A percentile compares a stretch with the other conserved stretches of the same genome.
phyloP scores from a whole-genome alignment of 805 yeast species.

The Candida silvicultrix region DNA sequence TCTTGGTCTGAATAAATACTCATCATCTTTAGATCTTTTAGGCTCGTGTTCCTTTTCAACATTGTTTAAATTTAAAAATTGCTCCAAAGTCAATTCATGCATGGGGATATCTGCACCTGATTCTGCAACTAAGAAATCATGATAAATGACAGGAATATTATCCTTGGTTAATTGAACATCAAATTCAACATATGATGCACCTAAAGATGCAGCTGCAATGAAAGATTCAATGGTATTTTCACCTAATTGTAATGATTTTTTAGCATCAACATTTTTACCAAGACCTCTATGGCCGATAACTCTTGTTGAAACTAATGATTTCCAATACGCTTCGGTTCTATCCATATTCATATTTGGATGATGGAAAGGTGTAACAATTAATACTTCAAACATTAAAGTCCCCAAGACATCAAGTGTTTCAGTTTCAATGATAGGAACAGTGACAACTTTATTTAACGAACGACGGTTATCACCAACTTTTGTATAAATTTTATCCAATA shows the following conservation, averaged over 20 bases:
- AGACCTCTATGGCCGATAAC: slow-evolving; percentile 96
- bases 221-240: slow-evolving; percentile 94
- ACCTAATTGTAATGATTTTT: slow-evolving; percentile 82
- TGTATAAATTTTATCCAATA: slow-evolving; percentile 54
- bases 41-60: slow-evolving; percentile 4
- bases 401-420: slow-evolving; percentile 74
- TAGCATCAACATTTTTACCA: slow-evolving; percentile 74
- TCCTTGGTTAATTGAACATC: slow-evolving; percentile 95
- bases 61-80: slow-evolving; percentile 56
- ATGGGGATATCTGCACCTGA: slow-evolving; percentile 95
- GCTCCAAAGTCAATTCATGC: slow-evolving; percentile 88
- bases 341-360: slow-evolving; percentile 63
- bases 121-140: slow-evolving; percentile 91
- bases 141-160: slow-evolving; percentile 86
- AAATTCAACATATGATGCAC: slow-evolving; percentile 94
- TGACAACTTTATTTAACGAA: slow-evolving; percentile 57
- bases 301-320: slow-evolving; percentile 77
- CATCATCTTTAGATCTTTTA: slow-evolving; percentile 16
- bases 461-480: slow-evolving; percentile 63
- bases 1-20: slow-evolving; percentile 22
- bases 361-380: slow-evolving; percentile 63
- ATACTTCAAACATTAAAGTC: slow-evolving; percentile 64
- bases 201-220: slow-evolving; percentile 92
- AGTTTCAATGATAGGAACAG: slow-evolving; percentile 72
- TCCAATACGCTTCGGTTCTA: slow-evolving; percentile 83